These are phyloP conservation scores for Apiospora saccharicola DNA, from an alignment of 2,329 filamentous ascomycete species.

Conservation along the genomic window DNA sequence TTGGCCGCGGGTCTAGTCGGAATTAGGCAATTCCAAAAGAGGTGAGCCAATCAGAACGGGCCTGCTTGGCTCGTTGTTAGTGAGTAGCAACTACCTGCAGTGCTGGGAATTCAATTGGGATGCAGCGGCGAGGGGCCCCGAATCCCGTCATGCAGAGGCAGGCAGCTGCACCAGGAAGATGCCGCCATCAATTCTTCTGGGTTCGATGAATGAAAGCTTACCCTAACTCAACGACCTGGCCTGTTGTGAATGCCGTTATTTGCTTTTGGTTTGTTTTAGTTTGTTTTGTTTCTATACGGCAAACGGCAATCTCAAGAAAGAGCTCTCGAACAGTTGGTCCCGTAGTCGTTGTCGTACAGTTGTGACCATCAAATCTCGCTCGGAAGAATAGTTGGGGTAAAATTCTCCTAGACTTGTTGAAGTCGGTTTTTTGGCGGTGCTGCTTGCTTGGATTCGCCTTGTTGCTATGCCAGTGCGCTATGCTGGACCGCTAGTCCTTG, in stretches of 20 bases:
- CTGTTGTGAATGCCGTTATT: not conserved
- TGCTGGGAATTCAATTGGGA: not conserved
- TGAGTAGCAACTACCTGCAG: not conserved
- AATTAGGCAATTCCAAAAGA: constrained; percentile 9
- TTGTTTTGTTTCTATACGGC: not conserved
- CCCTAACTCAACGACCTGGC: not conserved
- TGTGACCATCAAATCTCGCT: constrained; percentile 26
- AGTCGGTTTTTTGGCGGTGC: constrained; percentile 27
- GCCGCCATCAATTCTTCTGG: not conserved
- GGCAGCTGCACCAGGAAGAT: not conserved
- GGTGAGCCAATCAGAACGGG: not conserved
- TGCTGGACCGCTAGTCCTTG: constrained; percentile 20
- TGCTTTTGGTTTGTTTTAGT: not conserved
- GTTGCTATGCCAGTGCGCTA: not conserved
- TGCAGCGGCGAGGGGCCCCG: constrained; percentile 8
- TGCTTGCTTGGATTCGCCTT: constrained; percentile 24
- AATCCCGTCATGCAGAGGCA: constrained; percentile 9
- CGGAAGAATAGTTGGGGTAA: constrained; percentile 44
- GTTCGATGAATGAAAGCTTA: not conserved
- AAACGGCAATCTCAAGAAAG: not conserved
- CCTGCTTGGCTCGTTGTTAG: not conserved
- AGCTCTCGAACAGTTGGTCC: not conserved
- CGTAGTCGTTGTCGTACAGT: constrained; percentile 13
- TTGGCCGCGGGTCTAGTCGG: not conserved
- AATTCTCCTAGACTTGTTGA: constrained; percentile 40